Conservation (phyloP, 441 rosid species). For the Euphorbia neoarborescens region DNA sequence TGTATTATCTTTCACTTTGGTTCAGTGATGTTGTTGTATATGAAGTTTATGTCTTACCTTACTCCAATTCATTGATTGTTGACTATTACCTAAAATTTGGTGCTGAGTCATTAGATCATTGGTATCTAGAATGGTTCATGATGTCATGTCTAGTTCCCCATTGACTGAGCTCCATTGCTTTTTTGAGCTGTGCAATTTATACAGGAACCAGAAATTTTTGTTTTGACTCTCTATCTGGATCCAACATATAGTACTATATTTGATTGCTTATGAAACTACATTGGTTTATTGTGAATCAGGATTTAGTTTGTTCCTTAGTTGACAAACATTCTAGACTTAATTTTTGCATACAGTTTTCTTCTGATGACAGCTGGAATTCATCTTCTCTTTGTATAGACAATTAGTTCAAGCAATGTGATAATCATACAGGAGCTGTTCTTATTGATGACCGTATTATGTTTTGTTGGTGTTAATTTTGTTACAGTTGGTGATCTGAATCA, state of each 20-base stretch:
- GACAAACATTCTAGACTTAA: too few relatives aligned
- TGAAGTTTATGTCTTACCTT: too few relatives aligned
- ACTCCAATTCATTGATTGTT: too few relatives aligned
- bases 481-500: constrained; percentile 38
- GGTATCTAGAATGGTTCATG: too few relatives aligned
- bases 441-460: not conserved
- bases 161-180: not conserved
- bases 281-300: not conserved
- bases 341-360: not conserved
- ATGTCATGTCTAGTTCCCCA: not conserved
- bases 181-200: not conserved
- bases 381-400: not conserved
- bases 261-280: too few relatives aligned
- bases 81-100: too few relatives aligned
- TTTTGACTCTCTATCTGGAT: too few relatives aligned
- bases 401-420: not conserved
- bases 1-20: too few relatives aligned
- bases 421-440: not conserved
- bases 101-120: too few relatives aligned
- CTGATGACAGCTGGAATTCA: not conserved
- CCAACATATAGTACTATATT: too few relatives aligned
- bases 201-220: not conserved
- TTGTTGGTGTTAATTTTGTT: not conserved
- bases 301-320: not conserved
- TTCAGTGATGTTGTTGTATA: too few relatives aligned